These are phyloP conservation scores for Solanum tarijense DNA, from an alignment of 257 asterid species.

Conservation along the genomic window DNA sequence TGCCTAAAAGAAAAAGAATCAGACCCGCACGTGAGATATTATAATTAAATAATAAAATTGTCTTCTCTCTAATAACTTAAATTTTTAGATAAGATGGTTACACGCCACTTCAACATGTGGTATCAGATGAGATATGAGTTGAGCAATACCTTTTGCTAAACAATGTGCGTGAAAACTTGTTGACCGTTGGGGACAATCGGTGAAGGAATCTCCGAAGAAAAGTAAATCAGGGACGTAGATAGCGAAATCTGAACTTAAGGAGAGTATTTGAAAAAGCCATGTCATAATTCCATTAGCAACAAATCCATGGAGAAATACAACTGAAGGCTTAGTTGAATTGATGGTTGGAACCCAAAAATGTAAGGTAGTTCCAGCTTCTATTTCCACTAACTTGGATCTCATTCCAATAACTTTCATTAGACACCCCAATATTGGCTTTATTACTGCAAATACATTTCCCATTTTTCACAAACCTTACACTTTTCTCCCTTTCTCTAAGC, in stretches of 20 bases:
- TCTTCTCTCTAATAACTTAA: fast-evolving
- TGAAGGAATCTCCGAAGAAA: slow-evolving; percentile 7
- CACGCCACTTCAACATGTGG: too few species aligned
- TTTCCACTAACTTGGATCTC: neutral
- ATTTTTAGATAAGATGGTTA: fast-evolving
- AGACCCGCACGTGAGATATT: too few species aligned
- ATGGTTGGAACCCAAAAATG: slow-evolving; percentile 11
- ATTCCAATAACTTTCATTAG: neutral
- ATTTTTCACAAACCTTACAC: neutral
- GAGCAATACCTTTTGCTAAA: neutral
- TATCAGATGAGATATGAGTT: too few species aligned
- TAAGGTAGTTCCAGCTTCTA: slow-evolving; percentile 10
- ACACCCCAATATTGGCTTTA: neutral
- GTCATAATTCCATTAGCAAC: neutral
- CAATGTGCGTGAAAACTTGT: neutral
- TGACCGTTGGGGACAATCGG: neutral
- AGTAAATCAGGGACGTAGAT: slow-evolving; percentile 10
- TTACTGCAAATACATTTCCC: neutral
- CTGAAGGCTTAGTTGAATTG: neutral
- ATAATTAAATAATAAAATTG: too few species aligned
- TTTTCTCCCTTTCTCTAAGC: neutral
- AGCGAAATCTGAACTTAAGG: neutral
- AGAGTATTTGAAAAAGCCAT: too few species aligned
- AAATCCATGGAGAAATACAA: slow-evolving; percentile 8
- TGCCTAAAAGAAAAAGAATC: neutral